These are phyloP conservation scores for Catunica adiposa DNA, from an alignment of 2,329 filamentous ascomycete genomes.

Conservation along the genomic window DNA sequence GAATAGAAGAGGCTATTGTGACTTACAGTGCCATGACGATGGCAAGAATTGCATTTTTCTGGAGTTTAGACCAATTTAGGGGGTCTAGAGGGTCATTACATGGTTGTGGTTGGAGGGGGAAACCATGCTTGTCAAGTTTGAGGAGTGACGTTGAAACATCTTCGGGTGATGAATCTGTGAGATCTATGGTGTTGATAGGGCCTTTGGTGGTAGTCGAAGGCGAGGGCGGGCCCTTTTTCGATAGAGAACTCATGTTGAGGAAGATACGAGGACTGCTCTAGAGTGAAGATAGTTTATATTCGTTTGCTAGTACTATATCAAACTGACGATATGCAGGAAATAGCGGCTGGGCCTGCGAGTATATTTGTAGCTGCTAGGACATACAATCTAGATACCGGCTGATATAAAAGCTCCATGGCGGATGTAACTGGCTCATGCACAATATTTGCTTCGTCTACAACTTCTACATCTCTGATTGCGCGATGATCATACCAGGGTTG, in stretches of 20 bases:
- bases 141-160: background rate
- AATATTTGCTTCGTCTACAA: background rate
- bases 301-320: no score
- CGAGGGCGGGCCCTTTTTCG: no score
- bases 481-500: background rate
- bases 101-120: constrained; percentile 24
- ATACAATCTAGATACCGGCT: background rate
- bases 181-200: background rate
- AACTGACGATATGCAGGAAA: no score
- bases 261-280: no score
- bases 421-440: background rate
- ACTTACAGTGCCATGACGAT: constrained; percentile 37
- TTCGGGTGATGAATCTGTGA: background rate
- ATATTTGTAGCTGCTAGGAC: background rate
- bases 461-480: background rate
- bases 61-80: constrained; percentile 33
- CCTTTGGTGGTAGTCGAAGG: background rate
- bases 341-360: no score
- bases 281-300: no score
- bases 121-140: constrained; percentile 17
- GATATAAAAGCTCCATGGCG: no score
- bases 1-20: background rate
- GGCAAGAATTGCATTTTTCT: constrained; percentile 32
- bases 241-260: background rate
- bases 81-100: constrained; percentile 32